Evolutionary conservation across 2,329 filamentous ascomycete genomes (phyloP).

Genomic region (Monilinia fructigena): DNA sequence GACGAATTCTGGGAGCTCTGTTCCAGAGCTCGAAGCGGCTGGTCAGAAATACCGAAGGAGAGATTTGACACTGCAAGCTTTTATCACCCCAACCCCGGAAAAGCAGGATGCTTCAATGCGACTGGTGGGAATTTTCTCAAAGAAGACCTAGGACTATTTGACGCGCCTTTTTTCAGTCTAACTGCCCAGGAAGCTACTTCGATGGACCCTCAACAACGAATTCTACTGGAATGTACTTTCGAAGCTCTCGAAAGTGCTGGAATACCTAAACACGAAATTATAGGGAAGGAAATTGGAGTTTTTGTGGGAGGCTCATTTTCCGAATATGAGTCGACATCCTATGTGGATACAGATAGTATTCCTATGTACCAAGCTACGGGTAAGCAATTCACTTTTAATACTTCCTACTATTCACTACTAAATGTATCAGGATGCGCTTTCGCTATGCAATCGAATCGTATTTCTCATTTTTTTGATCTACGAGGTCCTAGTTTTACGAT

Average conservation of each 20-base stretch:
- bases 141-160: constrained; percentile 20
- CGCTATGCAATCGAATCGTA: constrained; percentile 47
- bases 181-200: constrained; percentile 32
- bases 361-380: constrained; percentile 54
- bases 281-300: constrained; percentile 31
- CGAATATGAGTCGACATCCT: constrained; percentile 25
- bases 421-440: constrained; percentile 31
- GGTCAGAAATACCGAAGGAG: constrained; percentile 24
- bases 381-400: background rate
- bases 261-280: constrained; percentile 25
- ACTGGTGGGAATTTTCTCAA: constrained; percentile 18
- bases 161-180: constrained; percentile 22
- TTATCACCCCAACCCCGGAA: constrained; percentile 22
- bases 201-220: constrained; percentile 40
- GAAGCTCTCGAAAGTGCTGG: constrained; percentile 37
- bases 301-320: constrained; percentile 28
- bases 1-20: constrained; percentile 73
- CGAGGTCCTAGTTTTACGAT: constrained; percentile 46
- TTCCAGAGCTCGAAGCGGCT: constrained; percentile 52
- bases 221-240: constrained; percentile 36
- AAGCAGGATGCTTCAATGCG: constrained; percentile 21
- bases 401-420: background rate
- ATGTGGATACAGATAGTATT: constrained; percentile 48
- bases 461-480: constrained; percentile 46
- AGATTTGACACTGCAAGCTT: constrained; percentile 22